Evolutionary conservation across 305 asterid genomes (phyloP), one percentile per base, ranked within the genome.

Genomic region (Fraxinus albicans): DNA sequence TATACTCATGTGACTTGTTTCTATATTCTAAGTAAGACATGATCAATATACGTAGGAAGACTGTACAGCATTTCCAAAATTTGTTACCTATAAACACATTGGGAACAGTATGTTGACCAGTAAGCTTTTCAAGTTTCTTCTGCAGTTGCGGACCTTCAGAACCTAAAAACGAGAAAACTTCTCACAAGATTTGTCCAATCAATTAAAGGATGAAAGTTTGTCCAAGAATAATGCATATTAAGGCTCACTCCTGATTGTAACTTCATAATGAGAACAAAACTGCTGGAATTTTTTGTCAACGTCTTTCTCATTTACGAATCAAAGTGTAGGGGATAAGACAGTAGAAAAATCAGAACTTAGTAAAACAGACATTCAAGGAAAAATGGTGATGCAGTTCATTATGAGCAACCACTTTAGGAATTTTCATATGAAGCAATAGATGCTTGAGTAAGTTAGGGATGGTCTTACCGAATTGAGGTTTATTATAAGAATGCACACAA

Each of bases 51-150:
- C 15, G 47, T 13, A 63, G 69, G 50, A 36, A 29, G 65, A 70
- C 35, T 15, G 33, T 33, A 72, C 38, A 47, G 74, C 53, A 29
- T 23, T 80, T 78, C 40, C 17, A 63, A 74, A 77, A 74, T 25
- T 82, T 79, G 88, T 78, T 87, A 95, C 99, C 99, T 80, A 95
- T 90, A 82, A 95, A 95, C 75, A 95, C 98, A 84, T 94, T 95
- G 23, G 99, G 99, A 50, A 95, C 99, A 0, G 99, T 95, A 83
- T 84, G 90, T 65, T 95, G 99, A 80, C 97, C 98, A 17, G 98
- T 94, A 79, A 94, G 93, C 82, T 86, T 87, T 83, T 91, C 95
- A 80, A 95, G 89, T 65, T 91, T 91, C 89, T 86, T 92, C 93
- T 94, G 97, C 88, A 95, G 77, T 82, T 94, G 92, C 42, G 92